Evolutionary conservation across 768 basidiomycete genomes (phyloP), one percentile per base, ranked within the genome.

Genomic region (Crepidotus variabilis): DNA sequence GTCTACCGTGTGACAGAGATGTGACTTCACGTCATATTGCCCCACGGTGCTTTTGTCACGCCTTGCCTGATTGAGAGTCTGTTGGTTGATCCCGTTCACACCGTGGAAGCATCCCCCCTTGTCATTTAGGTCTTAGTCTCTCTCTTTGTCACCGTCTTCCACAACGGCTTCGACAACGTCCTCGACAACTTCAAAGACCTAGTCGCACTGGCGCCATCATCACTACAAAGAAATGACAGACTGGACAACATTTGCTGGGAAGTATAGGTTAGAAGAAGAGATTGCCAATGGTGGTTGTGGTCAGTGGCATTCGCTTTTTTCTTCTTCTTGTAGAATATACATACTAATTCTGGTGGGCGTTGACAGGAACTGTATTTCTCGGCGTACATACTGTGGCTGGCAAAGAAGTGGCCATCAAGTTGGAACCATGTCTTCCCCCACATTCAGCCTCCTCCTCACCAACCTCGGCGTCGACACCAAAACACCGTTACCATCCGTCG

Each of bases 391-490:
- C 86, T 50, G 72, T 90, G 55, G 89, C 89, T 11, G 89, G 89
- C 59, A 91, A 91, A 61, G 87, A 89, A 65, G 89, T 92, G 39
- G 89, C 89, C 55, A 91, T 92, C 67, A 92, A 92, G 67, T 75
- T 92, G 20, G 88, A 92, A 70, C 86, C 87, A 20, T 87, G 83
- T 16, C 67, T 75, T 16, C 39, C 39, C 18, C 39, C 39, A 43
- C 39, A 14, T 11, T 43, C 39, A 43, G 39, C 39, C 39, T 16
- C 22, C 39, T 43, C 39, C 11, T 43, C 39, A 16, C 39, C 39
- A 43, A 43, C 39, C 39, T 43, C 39, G 18, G 39, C 39, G 5
- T 3, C 3, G 3, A 43, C 39, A 20, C 39, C 39, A 43, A 43
- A 43, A 43, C 39, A 43, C 39, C 39, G 39, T 20, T 43, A 43